These are phyloP conservation scores for Darksidea phi DNA, from an alignment of 495 filamentous ascomycete genomes.

Conservation along the genomic window DNA sequence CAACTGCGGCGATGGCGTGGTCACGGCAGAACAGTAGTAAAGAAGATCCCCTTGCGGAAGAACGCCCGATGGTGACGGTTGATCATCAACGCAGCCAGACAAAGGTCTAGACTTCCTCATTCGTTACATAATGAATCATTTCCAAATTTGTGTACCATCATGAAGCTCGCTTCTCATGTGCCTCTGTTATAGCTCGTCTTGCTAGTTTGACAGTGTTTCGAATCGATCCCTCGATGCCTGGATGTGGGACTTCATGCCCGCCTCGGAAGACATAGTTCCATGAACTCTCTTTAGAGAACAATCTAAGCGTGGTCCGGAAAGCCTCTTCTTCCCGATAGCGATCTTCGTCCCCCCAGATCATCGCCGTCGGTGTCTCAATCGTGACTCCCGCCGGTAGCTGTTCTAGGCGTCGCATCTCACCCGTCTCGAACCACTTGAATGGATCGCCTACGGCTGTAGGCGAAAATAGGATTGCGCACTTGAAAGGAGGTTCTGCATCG, in stretches of 20 bases:
- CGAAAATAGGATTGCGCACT: not conserved
- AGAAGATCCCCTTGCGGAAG: too few species aligned
- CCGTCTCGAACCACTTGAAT: not conserved
- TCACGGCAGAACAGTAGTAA: not conserved
- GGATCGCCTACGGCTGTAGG: not conserved
- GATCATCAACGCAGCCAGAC: too few species aligned
- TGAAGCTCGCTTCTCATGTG: too few species aligned
- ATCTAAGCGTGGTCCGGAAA: not conserved
- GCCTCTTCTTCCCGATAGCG: not conserved
- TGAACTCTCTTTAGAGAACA: not conserved
- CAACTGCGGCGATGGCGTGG: slow-evolving; percentile 4
- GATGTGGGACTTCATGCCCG: not conserved
- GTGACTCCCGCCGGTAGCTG: not conserved
- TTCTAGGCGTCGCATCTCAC: not conserved
- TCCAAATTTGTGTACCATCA: too few species aligned
- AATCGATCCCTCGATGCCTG: not conserved
- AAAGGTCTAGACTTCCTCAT: too few species aligned
- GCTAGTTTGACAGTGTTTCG: not conserved
- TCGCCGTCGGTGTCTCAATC: not conserved
- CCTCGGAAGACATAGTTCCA: not conserved
- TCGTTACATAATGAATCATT: too few species aligned
- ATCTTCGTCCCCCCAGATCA: not conserved
- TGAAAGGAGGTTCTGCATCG: not conserved
- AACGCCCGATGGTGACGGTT: too few species aligned
- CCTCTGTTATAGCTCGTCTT: not conserved